These are phyloP conservation scores for Micromonas pusilla DNA, from an alignment of 139 green algal genomes.

Conservation along the genomic window DNA sequence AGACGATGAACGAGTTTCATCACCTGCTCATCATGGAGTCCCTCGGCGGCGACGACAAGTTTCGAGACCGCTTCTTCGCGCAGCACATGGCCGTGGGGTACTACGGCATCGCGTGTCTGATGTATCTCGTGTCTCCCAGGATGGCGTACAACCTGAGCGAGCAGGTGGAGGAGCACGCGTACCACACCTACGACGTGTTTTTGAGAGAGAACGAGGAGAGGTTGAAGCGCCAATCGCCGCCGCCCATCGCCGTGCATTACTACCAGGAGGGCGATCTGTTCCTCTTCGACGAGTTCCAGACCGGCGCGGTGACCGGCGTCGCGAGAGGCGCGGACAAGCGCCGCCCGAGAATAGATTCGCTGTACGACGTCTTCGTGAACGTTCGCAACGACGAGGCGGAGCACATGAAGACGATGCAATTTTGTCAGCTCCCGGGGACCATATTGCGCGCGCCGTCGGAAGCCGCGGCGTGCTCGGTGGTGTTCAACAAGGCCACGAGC, in stretches of 20 bases:
- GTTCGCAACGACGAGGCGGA: conserved; percentile 48
- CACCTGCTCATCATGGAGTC: conserved; percentile 50
- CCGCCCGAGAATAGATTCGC: conserved; percentile 27
- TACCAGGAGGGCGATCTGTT: conserved; percentile 38
- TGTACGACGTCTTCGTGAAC: conserved; percentile 49
- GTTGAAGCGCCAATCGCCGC: conserved; percentile 34
- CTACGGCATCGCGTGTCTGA: conserved; percentile 28
- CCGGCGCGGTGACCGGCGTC: background rate
- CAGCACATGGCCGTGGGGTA: conserved; percentile 49
- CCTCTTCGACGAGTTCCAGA: conserved; percentile 37
- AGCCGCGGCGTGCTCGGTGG: background rate
- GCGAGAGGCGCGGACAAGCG: background rate
- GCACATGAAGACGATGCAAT: conserved; percentile 50
- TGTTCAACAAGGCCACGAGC: background rate
- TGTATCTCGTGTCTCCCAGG: conserved; percentile 42
- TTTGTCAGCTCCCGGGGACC: conserved; percentile 35
- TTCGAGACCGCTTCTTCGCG: conserved; percentile 42
- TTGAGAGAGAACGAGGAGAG: conserved; percentile 30
- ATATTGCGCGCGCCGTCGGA: background rate
- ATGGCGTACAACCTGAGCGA: conserved; percentile 48
- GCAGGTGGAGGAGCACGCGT: conserved; percentile 46
- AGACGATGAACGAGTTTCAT: conserved; percentile 49
- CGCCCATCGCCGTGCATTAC: conserved; percentile 33
- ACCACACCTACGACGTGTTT: conserved; percentile 48
- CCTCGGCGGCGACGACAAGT: conserved; percentile 35